Percentiles rank a stretch among this genome's conserved stretches.
Evolutionary conservation across 306 rosid species (phyloP).

Genomic region (Datisca glomerata): DNA sequence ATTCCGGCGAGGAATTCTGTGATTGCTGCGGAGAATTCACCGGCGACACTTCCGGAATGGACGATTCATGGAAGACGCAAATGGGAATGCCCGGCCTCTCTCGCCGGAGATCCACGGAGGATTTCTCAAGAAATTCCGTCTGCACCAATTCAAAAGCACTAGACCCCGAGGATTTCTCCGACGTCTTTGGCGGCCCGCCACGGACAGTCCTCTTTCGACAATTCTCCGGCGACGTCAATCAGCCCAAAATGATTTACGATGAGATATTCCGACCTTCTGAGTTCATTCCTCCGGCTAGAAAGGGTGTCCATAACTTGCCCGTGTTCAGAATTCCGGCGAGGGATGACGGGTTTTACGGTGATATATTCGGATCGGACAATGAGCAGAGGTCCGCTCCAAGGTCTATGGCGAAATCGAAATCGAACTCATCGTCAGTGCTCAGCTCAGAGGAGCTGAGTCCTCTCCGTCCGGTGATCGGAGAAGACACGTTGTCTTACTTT

Average conservation of each 20-base stretch:
- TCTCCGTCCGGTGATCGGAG: slow-evolving; percentile 40
- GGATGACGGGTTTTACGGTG: slow-evolving; percentile 53
- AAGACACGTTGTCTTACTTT: slow-evolving; percentile 56
- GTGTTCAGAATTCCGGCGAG: slow-evolving; percentile 55
- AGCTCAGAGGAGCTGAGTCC: slow-evolving; percentile 91
- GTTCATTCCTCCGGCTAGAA: slow-evolving; percentile 14
- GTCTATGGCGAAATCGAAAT: slow-evolving; percentile 53
- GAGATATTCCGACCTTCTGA: slow-evolving; percentile 46
- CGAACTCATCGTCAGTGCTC: slow-evolving; percentile 65
- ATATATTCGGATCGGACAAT: slow-evolving; percentile 58
- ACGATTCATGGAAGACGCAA: slow-evolving; percentile 55
- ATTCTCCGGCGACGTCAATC: slow-evolving; percentile 14
- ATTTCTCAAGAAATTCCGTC: slow-evolving; percentile 14
- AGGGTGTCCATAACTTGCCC: slow-evolving; percentile 35
- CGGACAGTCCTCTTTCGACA: slow-evolving; percentile 46
- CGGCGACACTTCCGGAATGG: slow-evolving; percentile 24
- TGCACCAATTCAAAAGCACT: slow-evolving; percentile 18
- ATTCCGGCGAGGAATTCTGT: too few relatives aligned
- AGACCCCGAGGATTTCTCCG: slow-evolving; percentile 50
- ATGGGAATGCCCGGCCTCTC: slow-evolving; percentile 34
- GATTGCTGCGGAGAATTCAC: too few relatives aligned
- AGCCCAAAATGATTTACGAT: slow-evolving; percentile 27
- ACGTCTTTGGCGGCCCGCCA: slow-evolving; percentile 90
- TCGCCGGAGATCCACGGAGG: slow-evolving; percentile 41
- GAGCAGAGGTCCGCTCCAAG: slow-evolving; percentile 62